Conservation (phyloP, 2,329 filamentous ascomycete species). For the Talaromyces verruculosus region DNA sequence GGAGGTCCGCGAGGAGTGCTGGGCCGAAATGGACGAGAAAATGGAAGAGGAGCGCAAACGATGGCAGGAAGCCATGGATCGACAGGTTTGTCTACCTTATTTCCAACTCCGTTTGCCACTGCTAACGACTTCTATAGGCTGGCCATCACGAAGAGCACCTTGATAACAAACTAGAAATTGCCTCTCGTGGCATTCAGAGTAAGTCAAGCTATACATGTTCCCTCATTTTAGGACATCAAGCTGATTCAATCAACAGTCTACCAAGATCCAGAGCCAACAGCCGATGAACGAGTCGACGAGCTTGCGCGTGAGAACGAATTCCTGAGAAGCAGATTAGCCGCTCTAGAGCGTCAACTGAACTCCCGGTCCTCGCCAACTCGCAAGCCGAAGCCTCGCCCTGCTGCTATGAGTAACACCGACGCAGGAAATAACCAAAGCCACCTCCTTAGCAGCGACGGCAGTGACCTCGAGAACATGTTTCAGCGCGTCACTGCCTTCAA, state of each 20-base stretch:
- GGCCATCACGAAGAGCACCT: conserved; percentile 81
- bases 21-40: conserved; percentile 76
- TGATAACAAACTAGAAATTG: conserved; percentile 80
- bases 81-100: conserved; percentile 55
- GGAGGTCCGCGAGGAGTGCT: conserved; percentile 85
- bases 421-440: conserved; percentile 32
- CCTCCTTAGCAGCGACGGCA: conserved; percentile 35
- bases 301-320: conserved; percentile 70
- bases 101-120: not conserved
- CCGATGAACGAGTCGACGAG: conserved; percentile 62
- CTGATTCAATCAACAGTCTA: conserved; percentile 36
- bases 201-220: conserved; percentile 31
- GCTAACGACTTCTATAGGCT: conserved; percentile 32
- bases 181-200: conserved; percentile 57
- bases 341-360: conserved; percentile 65
- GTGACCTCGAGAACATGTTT: conserved; percentile 41
- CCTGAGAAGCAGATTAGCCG: conserved; percentile 63
- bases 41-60: conserved; percentile 72
- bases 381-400: conserved; percentile 36
- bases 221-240: not conserved
- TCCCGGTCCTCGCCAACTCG: conserved; percentile 66
- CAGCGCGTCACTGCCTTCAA: conserved; percentile 43
- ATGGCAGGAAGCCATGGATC: conserved; percentile 77
- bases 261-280: conserved; percentile 49
- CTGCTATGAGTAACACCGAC: conserved; percentile 18